These are phyloP conservation scores for Pilaira anomala DNA, from an alignment of 192 early-diverging fungal genomes.

Conservation along the genomic window DNA sequence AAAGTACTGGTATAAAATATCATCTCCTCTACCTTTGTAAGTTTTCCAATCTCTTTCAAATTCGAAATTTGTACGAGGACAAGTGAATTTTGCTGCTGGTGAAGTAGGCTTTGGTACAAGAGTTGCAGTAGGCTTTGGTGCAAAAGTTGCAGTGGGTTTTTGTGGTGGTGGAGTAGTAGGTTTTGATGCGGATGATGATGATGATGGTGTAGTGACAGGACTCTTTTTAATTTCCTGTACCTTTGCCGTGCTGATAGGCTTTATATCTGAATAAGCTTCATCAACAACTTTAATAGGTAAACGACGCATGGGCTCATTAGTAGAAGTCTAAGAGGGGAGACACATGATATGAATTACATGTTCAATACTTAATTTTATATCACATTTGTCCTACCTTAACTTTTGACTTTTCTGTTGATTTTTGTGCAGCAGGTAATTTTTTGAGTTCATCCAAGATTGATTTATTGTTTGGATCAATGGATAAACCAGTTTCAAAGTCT, in stretches of 20 bases:
- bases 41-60: constrained; percentile 74
- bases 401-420: constrained; percentile 2
- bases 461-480: constrained; percentile 67
- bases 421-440: background rate
- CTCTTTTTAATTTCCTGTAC: background rate
- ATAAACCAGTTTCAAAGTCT: constrained; percentile 62
- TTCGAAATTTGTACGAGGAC: constrained; percentile 54
- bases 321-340: too few relatives aligned
- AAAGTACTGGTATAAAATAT: constrained; percentile 54
- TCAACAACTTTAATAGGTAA: constrained; percentile 55
- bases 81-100: background rate
- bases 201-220: too few relatives aligned
- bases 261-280: constrained; percentile 22
- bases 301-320: constrained; percentile 15
- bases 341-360: too few relatives aligned
- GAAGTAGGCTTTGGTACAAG: background rate
- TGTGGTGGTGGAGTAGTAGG: background rate
- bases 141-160: background rate
- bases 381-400: constrained; percentile 32
- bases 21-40: constrained; percentile 42
- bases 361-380: too few relatives aligned
- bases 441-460: constrained; percentile 60
- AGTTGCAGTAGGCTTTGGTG: background rate
- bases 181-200: background rate
- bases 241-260: background rate